Base-by-base conservation (phyloP, 2,329 filamentous ascomycete species). In the Pezicula neosporulosa region DNA sequence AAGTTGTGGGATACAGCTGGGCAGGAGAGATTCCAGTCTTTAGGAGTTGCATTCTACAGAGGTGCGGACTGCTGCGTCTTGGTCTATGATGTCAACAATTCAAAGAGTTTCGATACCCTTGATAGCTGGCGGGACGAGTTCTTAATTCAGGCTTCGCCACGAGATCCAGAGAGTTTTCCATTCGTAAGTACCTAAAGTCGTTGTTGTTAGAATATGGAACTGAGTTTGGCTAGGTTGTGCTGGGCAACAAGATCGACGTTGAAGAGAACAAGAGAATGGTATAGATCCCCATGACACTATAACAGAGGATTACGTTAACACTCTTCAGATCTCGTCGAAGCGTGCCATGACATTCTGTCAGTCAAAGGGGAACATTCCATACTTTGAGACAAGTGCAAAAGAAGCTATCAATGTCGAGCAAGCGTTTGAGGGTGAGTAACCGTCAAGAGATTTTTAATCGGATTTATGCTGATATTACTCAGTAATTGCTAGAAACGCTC, bases 61-160 rank as follows among this genome's bases (percentile, higher is more conserved):
- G 93, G 93, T 57, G 93, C 94, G 61, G 93, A 99, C 77, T 97
- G 93, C 81, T 97, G 94, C 70, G 93, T 97, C 53, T 79, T 99
- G 49, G 93, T 97, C 48, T 97, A 94, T 77, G 93, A 99, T 68
- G 93, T 99, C 72, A 99, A 99, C 77, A 97, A 97, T 72, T 89
- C 92, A 56, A 99, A 99, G 83, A 96, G 91, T 71, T 99, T 99
- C 71, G 94, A 99, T 70, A 95, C 93, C 13, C 82, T 99, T 54
- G 94, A 99, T 70, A 96, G 91, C 74, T 99, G 94, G 94, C 82
- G 94, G 66, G 94, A 99, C 68, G 94, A 99, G 72, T 99, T 99
- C 68, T 74, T 99, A 61, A 96, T 99, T 62, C 94, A 99, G 74
- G 94, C 94, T 6, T 96, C 90, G 60, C 94, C 94, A 5, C 86